These are phyloP conservation scores for Puccinia triticina DNA, from an alignment of 1,284 basidiomycete genomes.

Conservation along the genomic window DNA sequence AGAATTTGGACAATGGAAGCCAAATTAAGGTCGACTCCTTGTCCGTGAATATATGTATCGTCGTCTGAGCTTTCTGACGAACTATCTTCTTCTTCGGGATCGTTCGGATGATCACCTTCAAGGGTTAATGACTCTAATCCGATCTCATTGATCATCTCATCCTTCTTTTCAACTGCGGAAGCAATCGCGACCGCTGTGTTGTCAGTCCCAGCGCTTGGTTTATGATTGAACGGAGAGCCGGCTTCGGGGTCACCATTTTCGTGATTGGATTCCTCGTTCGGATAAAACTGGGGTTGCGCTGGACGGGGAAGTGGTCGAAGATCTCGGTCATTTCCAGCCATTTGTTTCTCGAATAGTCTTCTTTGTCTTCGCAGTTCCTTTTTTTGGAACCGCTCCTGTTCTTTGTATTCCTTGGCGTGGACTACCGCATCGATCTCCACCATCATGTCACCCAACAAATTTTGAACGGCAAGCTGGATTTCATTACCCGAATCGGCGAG, in stretches of 20 bases:
- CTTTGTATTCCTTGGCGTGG: slow-evolving; percentile 40
- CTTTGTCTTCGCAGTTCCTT: slow-evolving; percentile 24
- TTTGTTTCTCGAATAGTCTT: slow-evolving; percentile 37
- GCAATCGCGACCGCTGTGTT: not conserved
- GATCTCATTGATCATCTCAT: slow-evolving; percentile 62
- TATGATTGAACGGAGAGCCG: not conserved
- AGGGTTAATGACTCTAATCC: slow-evolving; percentile 57
- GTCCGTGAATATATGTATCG: slow-evolving; percentile 83
- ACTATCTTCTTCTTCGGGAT: slow-evolving; percentile 52
- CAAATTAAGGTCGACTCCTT: slow-evolving; percentile 89
- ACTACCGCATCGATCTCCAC: slow-evolving; percentile 88
- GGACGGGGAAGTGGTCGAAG: slow-evolving; percentile 62
- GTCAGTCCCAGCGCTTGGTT: slow-evolving; percentile 12
- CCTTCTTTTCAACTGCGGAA: slow-evolving; percentile 57
- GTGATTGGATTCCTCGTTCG: slow-evolving; percentile 32
- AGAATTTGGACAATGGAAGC: slow-evolving; percentile 90
- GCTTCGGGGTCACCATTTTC: slow-evolving; percentile 2
- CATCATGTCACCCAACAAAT: slow-evolving; percentile 86
- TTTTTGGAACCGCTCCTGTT: slow-evolving; percentile 35
- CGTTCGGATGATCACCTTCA: slow-evolving; percentile 58
- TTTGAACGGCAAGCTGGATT: slow-evolving; percentile 87
- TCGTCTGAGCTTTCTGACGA: slow-evolving; percentile 60
- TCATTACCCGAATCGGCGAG: slow-evolving; percentile 93
- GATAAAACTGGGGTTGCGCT: slow-evolving; percentile 37
- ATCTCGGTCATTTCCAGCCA: slow-evolving; percentile 63